Conservation (phyloP, 805 yeast species). For the Kluyveromyces aestuarii region DNA sequence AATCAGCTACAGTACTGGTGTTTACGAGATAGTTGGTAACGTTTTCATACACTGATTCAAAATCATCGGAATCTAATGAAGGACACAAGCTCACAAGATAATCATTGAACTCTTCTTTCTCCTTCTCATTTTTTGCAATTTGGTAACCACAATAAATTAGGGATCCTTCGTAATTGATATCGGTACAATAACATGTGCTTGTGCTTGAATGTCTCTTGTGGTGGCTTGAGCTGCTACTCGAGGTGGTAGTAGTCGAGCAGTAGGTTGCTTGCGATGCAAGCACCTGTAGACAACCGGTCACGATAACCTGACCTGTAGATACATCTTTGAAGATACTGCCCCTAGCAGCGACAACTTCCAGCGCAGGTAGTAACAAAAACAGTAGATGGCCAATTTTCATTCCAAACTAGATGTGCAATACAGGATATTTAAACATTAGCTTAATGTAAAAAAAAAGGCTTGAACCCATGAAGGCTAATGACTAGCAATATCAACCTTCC, state of each 20-base stretch:
- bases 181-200: slow-evolving; percentile 19
- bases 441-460: too few species aligned
- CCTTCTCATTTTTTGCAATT: slow-evolving; percentile 5
- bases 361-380: background rate
- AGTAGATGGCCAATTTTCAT: background rate
- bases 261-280: background rate
- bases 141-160: slow-evolving; percentile 23
- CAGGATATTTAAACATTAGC: too few species aligned
- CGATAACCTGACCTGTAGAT: background rate
- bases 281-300: background rate
- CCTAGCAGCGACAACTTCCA: background rate
- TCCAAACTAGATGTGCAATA: too few species aligned
- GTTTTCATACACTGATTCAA: slow-evolving; percentile 33
- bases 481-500: too few species aligned
- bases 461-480: too few species aligned
- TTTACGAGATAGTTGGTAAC: slow-evolving; percentile 37
- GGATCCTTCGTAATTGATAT: slow-evolving; percentile 25
- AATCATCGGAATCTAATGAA: slow-evolving; percentile 28
- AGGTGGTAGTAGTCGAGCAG: background rate
- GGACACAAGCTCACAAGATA: slow-evolving; percentile 23
- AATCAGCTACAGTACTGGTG: slow-evolving; percentile 25
- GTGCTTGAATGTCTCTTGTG: background rate
- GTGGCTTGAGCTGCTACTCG: background rate
- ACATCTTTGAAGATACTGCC: background rate
- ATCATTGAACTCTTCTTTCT: slow-evolving; percentile 10